Conservation (phyloP, 768 basidiomycete genomes). For the Daedaleopsis sinensis region DNA sequence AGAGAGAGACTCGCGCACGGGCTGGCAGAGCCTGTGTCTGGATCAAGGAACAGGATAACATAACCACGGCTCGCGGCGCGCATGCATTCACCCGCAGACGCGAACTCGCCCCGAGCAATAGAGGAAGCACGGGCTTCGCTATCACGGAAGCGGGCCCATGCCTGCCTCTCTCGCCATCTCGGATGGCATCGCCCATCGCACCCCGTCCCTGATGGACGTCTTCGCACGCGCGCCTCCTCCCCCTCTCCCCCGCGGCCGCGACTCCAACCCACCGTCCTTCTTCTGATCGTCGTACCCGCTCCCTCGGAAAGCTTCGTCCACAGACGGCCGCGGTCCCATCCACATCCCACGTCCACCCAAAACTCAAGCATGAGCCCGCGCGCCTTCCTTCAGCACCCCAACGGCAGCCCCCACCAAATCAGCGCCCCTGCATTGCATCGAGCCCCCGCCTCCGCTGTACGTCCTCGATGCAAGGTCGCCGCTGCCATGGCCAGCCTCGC, state of each 20-base stretch:
- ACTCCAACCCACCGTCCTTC: neutral
- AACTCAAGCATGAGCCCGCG: neutral
- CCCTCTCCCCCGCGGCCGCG: neutral
- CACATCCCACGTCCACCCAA: too few species aligned
- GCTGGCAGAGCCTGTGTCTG: neutral
- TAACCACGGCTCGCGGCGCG: slow-evolving; percentile 6
- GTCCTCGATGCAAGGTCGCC: slow-evolving; percentile 2
- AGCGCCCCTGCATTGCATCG: neutral
- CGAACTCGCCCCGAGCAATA: slow-evolving; percentile 13
- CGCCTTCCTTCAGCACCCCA: neutral
- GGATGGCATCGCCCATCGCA: slow-evolving; percentile 14
- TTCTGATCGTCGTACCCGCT: slow-evolving; percentile 14
- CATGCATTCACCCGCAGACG: slow-evolving; percentile 8
- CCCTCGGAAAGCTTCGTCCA: neutral
- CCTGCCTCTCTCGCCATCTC: neutral
- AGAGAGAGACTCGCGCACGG: neutral
- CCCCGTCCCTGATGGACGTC: slow-evolving; percentile 2
- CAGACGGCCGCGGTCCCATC: neutral
- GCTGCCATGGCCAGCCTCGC: neutral
- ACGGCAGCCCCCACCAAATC: neutral
- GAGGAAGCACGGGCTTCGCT: slow-evolving; percentile 15
- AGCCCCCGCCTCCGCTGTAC: slow-evolving; percentile 9
- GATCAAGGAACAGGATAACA: slow-evolving; percentile 14
- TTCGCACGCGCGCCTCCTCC: neutral
- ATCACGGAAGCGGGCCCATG: slow-evolving; percentile 17